Percentiles rank a stretch among this genome's conserved stretches.
Evolutionary conservation across 2,329 filamentous ascomycete species (phyloP).

Genomic region (Penicillium sp.): DNA sequence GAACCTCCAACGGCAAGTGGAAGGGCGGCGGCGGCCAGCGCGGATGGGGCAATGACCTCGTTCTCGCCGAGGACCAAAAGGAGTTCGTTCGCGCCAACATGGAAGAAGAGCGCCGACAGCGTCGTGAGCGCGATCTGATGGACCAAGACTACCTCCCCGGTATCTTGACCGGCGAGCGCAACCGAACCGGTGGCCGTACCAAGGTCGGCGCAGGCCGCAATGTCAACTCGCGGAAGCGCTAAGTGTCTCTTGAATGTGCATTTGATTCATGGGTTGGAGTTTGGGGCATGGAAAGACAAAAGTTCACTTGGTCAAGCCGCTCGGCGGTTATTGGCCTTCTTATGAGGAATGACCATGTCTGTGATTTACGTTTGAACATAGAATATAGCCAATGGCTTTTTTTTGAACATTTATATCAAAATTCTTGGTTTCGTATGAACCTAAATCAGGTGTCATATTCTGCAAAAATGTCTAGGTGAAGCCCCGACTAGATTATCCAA

Average conservation of each 20-base stretch:
- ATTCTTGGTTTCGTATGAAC: slow-evolving; percentile 13
- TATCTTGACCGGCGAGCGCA: slow-evolving; percentile 79
- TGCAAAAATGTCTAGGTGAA: slow-evolving; percentile 10
- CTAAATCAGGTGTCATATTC: slow-evolving; percentile 15
- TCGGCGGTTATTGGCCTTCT: slow-evolving; percentile 13
- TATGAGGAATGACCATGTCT: slow-evolving; percentile 19
- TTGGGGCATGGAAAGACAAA: slow-evolving; percentile 21
- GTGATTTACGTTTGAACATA: slow-evolving; percentile 27
- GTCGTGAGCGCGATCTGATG: slow-evolving; percentile 81
- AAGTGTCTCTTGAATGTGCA: slow-evolving; percentile 23
- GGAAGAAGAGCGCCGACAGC: slow-evolving; percentile 60
- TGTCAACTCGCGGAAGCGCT: slow-evolving; percentile 73
- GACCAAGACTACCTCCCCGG: slow-evolving; percentile 89
- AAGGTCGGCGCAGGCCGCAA: slow-evolving; percentile 83
- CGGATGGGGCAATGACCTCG: slow-evolving; percentile 81
- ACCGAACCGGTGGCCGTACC: slow-evolving; percentile 65
- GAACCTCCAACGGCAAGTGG: slow-evolving; percentile 75
- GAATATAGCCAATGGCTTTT: slow-evolving; percentile 12
- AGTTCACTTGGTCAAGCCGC: slow-evolving; percentile 12
- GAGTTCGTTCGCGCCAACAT: slow-evolving; percentile 72
- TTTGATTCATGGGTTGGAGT: slow-evolving; percentile 27
- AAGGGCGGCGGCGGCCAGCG: slow-evolving; percentile 72
- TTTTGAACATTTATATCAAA: slow-evolving; percentile 12
- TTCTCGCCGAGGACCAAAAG: slow-evolving; percentile 94
- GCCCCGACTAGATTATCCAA: slow-evolving; percentile 20